Evolutionary conservation across 345 rosid species (phyloP).

Genomic region (Punica granatum): DNA sequence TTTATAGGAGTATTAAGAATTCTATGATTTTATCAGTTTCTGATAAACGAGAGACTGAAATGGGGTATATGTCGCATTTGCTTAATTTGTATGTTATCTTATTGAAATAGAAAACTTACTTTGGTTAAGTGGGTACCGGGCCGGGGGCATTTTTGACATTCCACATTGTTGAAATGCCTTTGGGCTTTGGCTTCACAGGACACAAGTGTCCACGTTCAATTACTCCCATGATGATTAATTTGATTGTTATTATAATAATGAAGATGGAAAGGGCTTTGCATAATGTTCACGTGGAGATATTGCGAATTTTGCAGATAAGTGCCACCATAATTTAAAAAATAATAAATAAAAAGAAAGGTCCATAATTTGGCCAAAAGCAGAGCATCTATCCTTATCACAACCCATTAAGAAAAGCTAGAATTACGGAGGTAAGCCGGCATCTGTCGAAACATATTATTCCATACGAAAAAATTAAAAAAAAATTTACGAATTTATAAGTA

Average conservation of each 20-base stretch:
- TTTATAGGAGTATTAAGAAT: too few species aligned
- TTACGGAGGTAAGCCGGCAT: too few species aligned
- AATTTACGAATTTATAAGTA: too few species aligned
- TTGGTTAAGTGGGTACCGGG: too few species aligned
- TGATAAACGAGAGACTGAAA: too few species aligned
- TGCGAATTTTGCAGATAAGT: background rate
- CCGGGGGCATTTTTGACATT: background rate
- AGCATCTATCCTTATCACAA: background rate
- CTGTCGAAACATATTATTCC: too few species aligned
- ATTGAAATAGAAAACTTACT: too few species aligned
- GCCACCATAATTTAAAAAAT: background rate
- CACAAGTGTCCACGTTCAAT: background rate
- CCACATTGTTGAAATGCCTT: background rate
- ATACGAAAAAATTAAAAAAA: too few species aligned
- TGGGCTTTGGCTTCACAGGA: background rate
- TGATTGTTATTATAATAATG: background rate
- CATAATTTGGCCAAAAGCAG: background rate
- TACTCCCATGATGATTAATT: background rate
- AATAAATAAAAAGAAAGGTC: background rate
- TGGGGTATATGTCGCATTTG: too few species aligned
- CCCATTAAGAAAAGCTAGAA: background rate
- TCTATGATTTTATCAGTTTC: too few species aligned
- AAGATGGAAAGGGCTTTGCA: background rate
- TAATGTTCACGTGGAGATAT: background rate
- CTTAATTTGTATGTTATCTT: too few species aligned